Evolutionary conservation across 2,329 filamentous ascomycete genomes (phyloP).

Genomic region (Pyrenophora graminea): DNA sequence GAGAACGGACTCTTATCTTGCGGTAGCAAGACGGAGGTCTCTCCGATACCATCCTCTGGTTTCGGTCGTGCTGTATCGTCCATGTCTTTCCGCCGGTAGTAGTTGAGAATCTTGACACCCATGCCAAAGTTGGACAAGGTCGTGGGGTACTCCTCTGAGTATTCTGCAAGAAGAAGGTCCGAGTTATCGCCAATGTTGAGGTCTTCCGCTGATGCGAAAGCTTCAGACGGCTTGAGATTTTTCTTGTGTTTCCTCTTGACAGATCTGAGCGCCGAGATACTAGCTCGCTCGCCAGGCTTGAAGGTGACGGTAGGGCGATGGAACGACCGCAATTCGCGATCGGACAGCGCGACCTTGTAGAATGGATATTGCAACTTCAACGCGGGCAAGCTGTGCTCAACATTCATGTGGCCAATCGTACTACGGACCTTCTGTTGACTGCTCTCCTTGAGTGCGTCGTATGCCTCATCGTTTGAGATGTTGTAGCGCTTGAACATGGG

Average conservation of each 20-base stretch:
- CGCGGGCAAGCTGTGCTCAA: conserved; percentile 93
- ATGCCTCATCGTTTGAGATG: conserved; percentile 93
- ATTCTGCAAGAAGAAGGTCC: conserved; percentile 85
- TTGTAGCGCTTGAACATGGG: conserved; percentile 85
- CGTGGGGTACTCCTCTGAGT: conserved; percentile 89
- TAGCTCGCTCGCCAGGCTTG: conserved; percentile 69
- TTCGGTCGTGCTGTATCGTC: conserved; percentile 79
- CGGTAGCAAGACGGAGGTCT: conserved; percentile 82
- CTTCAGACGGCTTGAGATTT: conserved; percentile 74
- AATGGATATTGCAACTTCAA: conserved; percentile 92
- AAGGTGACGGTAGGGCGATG: conserved; percentile 81
- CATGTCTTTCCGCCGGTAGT: conserved; percentile 81
- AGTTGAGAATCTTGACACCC: conserved; percentile 95
- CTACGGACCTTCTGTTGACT: conserved; percentile 95
- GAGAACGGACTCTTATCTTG: conserved; percentile 97
- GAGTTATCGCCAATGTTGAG: conserved; percentile 89
- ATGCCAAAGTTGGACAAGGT: conserved; percentile 97
- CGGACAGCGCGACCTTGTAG: conserved; percentile 82
- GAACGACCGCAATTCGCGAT: conserved; percentile 76
- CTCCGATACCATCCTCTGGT: conserved; percentile 71
- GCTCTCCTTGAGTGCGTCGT: conserved; percentile 94
- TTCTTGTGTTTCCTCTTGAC: conserved; percentile 81
- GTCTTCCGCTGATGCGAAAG: conserved; percentile 80
- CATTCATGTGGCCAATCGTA: conserved; percentile 85
- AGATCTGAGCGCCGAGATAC: conserved; percentile 69